phyloP scores from a whole-genome alignment of 2,329 filamentous ascomycete genomes.

The Aspergillus fijiensis region DNA sequence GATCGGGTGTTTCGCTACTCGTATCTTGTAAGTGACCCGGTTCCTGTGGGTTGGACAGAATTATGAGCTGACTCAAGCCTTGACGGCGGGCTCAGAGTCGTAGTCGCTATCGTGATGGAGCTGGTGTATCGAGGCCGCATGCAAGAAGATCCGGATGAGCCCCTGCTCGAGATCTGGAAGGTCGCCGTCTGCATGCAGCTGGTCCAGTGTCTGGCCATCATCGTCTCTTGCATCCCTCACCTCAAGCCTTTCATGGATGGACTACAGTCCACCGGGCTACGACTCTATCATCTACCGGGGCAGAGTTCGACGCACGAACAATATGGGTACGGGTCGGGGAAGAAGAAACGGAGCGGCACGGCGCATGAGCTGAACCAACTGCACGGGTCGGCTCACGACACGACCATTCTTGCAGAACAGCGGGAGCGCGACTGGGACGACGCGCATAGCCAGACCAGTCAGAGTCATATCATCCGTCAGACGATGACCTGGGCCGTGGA shows the following conservation, averaged over 20 bases:
- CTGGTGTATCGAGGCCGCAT: not conserved
- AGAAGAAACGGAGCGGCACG: not conserved
- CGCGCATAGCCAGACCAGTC: not conserved
- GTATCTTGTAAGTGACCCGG: not conserved
- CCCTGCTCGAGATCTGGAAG: not conserved
- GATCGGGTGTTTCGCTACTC: constrained; percentile 1
- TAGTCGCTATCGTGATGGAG: not conserved
- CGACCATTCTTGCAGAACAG: not conserved
- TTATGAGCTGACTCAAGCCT: not conserved
- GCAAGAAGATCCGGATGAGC: not conserved
- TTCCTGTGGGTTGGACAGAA: not conserved
- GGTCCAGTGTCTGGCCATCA: not conserved
- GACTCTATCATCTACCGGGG: not conserved
- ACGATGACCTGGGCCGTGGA: constrained; percentile 1
- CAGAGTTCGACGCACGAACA: not conserved
- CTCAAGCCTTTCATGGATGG: constrained; percentile 6
- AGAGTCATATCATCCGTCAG: constrained; percentile 1
- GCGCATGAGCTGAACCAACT: constrained; percentile 1
- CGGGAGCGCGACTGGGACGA: not conserved
- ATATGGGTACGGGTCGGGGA: not conserved
- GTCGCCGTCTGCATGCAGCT: not conserved
- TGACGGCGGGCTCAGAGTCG: not conserved
- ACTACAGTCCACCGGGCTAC: constrained; percentile 1
- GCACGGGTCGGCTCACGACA: not conserved
- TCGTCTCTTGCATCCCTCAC: not conserved